phyloP scores from a whole-genome alignment of 495 filamentous ascomycete genomes.

The Cladorrhinum samala region DNA sequence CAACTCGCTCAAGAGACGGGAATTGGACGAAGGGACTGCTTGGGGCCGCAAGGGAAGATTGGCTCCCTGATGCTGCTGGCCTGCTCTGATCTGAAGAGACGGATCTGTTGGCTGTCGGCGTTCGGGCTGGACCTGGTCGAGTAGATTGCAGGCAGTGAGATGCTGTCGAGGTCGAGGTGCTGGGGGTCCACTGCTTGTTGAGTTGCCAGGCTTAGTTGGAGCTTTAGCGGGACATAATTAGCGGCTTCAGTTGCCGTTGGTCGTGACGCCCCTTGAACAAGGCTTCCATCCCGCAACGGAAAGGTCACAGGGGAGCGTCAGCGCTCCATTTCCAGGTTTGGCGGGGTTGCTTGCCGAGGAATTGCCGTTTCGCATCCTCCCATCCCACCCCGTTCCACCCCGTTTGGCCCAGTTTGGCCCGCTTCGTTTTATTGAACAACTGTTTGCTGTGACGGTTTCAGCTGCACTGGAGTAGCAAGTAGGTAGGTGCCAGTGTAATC shows the following conservation, averaged over 20 bases:
- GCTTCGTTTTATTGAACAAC: no score
- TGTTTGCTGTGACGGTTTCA: no score
- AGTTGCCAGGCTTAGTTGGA: not conserved
- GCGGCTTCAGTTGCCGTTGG: not conserved
- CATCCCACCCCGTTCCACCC: not conserved
- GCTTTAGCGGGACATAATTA: not conserved
- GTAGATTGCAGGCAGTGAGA: no score
- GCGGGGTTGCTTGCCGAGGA: conserved; percentile 7
- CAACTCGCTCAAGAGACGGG: not conserved
- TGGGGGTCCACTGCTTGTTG: not conserved
- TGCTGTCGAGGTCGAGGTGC: not conserved
- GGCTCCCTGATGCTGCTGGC: not conserved
- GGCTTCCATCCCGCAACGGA: not conserved
- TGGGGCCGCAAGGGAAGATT: not conserved
- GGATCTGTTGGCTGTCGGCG: no score
- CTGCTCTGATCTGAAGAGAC: no score
- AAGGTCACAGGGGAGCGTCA: no score
- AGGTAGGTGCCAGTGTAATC: no score
- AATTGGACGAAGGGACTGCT: not conserved
- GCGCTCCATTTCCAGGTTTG: no score
- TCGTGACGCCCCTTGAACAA: not conserved
- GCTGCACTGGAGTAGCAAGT: no score
- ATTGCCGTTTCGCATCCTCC: not conserved
- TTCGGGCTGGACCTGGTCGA: no score
- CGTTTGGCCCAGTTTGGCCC: no score